Evolutionary conservation across 2,329 filamentous ascomycete species (phyloP), one percentile per base, ranked within the genome.

Genomic region (Talaromyces sp.): DNA sequence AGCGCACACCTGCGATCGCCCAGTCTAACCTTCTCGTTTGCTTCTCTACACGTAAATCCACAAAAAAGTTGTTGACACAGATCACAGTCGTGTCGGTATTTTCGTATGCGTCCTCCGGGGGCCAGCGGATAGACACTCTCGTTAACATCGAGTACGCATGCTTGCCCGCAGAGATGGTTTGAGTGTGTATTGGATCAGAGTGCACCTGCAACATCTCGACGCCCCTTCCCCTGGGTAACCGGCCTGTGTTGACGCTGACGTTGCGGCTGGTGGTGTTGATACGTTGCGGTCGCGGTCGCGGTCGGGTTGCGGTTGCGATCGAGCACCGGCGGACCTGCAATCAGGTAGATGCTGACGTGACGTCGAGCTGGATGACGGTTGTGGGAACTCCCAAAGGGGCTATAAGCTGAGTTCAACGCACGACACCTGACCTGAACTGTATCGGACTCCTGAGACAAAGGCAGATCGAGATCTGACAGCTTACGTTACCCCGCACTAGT

Each of bases 21-120:
- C 80, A 82, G 68, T 81, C 79, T 38, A 81, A 76, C 2, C 67
- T 69, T 1, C 70, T 68, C 0, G 78, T 72, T 5, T 65, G 27
- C 64, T 76, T 78, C 49, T 77, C 73, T 17, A 82, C 74, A 13
- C 80, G 77, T 1, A 82, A 70, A 68, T 82, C 80, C 4, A 81
- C 73, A 62, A 79, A 82, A 74, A 78, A 81, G 56, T 74, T 75
- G 10, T 75, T 75, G 0, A 81, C 76, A 10, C 77, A 78, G 67
- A 81, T 74, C 60, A 81, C 78, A 5, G 80, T 71, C 6, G 79
- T 81, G 61, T 82, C 78, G 13, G 79, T 81, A 40, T 75, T 78
- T 66, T 82, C 80, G 31, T 74, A 76, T 1, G 78, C 69, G 0
- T 76, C 69, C 17, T 77, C 78, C 8, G 78, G 78, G 1, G 76